phyloP scores from a whole-genome alignment of 2,329 filamentous ascomycete species.

The Cyphellophora attinorum region DNA sequence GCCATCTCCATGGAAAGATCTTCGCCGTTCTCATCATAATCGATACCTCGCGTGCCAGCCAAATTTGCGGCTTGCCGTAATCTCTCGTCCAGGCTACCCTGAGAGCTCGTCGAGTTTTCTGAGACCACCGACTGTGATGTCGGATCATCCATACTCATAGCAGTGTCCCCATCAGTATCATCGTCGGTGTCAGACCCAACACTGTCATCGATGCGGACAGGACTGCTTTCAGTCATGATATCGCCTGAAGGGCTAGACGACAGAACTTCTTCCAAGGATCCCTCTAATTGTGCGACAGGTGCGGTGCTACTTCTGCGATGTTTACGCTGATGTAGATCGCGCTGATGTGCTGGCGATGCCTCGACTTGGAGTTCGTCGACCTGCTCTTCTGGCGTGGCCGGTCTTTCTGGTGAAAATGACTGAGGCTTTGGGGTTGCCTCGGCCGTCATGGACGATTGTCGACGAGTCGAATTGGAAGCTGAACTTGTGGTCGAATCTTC shows the following conservation, averaged over 20 bases:
- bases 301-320: constrained; percentile 54
- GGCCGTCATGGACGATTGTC: constrained; percentile 53
- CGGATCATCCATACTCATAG: constrained; percentile 73
- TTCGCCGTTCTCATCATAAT: constrained; percentile 51
- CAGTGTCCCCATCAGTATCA: constrained; percentile 62
- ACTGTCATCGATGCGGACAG: constrained; percentile 35
- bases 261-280: constrained; percentile 45
- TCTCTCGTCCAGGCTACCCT: constrained; percentile 68
- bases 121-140: constrained; percentile 60
- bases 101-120: constrained; percentile 48
- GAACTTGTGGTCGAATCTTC: constrained; percentile 77
- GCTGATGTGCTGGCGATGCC: constrained; percentile 56
- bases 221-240: constrained; percentile 27
- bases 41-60: constrained; percentile 63
- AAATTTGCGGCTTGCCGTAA: constrained; percentile 64
- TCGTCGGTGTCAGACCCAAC: constrained; percentile 41
- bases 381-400: constrained; percentile 54
- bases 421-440: constrained; percentile 17
- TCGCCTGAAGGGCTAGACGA: constrained; percentile 58
- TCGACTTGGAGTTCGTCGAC: constrained; percentile 47
- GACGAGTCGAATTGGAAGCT: constrained; percentile 62
- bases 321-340: constrained; percentile 47
- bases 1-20: constrained; percentile 77
- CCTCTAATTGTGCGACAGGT: constrained; percentile 24
- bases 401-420: constrained; percentile 33